Base-by-base conservation (phyloP, 2,329 filamentous ascomycete genomes). In the Talaromyces marneffei region DNA sequence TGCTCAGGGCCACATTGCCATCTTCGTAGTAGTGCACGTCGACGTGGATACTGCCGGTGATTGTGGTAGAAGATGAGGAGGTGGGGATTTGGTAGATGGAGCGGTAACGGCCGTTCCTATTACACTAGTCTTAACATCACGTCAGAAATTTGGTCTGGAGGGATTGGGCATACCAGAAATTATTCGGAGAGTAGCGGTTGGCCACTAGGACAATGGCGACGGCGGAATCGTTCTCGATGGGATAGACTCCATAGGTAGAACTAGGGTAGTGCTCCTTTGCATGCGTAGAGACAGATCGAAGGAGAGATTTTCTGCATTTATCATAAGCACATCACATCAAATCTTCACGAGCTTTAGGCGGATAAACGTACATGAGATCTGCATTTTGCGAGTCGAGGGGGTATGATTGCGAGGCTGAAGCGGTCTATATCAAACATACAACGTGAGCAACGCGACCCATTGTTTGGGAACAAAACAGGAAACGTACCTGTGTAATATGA, bases 11-110 rank as follows among this genome's bases (percentile, higher is more conserved):
- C 62, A 99, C 94, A 73, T 99, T 99, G 65, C 94, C 94, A 73
- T 99, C 95, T 79, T 99, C 94, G 80, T 99, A 99, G 83, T 99
- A 99, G 82, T 99, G 94, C 57, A 99, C 93, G 68, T 97, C 92
- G 59, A 97, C 90, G 75, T 93, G 91, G 76, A 97, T 87, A 62
- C 83, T 86, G 69, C 94, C 94, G 39, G 87, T 86, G 46, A 97
- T 79, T 53, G 81, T 81, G 65, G 82, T 82, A 25, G 74, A 67
- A 4, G 71, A 67, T 1, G 84, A 84, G n/a, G 86, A 79, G 0
- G 92, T 87, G 65, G 87, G 83, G 75, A 89, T 89, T 69, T 89
- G 83, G 80, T 97, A 97, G 58, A 89, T 83, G 53, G 91, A 92
- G 70, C 94, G 90, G 91, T 94, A 99, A 65, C 94, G 91, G 65